Base-by-base conservation (phyloP, 257 asterid genomes). In the Capsicum pubescens region DNA sequence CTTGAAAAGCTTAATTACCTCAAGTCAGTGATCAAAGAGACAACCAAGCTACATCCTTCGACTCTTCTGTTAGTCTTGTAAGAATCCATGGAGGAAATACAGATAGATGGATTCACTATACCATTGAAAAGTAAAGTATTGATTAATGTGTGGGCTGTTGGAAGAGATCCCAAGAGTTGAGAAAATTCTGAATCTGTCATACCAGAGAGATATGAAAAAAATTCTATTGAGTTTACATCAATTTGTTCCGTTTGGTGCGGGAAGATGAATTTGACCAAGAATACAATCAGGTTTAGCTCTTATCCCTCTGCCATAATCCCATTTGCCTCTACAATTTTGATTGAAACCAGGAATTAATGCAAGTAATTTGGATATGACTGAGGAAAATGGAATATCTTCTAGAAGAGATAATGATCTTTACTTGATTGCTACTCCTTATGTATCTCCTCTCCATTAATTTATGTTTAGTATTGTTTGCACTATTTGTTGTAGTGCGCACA, bases 371-470 rank as follows among this genome's bases (percentile, higher is more conserved):
- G 72, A 66, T 6, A 66, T 66, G 44, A 64, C 44, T 26, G 71
- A 64, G 44, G 44, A 44, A 64, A 64, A 64, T 64, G 71, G 71
- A 64, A 66, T 66, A 32, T 66, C 72, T 32, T 19, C 72, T 66
- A 66, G 48, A 66, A 66, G 48, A 32, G 46, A 66, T 48, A 66
- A 66, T 2, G 72, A 66, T 66, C 48, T 66, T 2, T 13, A 66
- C 42, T 32, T 66, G 10, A 66, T 66, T 32, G 72, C 72, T 32
- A 66, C 48, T 12, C 72, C 72, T 39, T 32, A 66, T 66, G 72
- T 32, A 12, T 66, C 72, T 32, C 72, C 72, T 66, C 72, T 32
- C 48, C 6, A 66, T 66, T 32, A 32, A 6, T 66, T 66, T 64
- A 6, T 5, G 6, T 64, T 32, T 64, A 12, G 2, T 64, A 39